These are phyloP conservation scores for Massospora cicadina DNA, from an alignment of 371 early-diverging fungal species.

Conservation along the genomic window DNA sequence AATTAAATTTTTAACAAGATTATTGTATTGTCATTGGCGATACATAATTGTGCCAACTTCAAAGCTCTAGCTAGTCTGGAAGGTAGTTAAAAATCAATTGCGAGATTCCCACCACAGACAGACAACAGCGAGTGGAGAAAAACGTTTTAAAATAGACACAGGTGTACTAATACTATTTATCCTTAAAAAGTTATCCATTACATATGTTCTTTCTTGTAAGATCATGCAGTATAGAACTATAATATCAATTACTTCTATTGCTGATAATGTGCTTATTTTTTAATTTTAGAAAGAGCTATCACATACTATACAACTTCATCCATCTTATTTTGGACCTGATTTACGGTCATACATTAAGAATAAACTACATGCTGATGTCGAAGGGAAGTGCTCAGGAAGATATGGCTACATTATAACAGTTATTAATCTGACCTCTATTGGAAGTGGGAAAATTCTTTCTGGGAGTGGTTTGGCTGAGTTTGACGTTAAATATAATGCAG, in stretches of 20 bases:
- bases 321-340: conserved; percentile 74
- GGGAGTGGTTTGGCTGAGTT: conserved; percentile 88
- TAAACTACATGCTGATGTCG: conserved; percentile 79
- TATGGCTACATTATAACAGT: conserved; percentile 89
- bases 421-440: conserved; percentile 46
- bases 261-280: not conserved
- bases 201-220: not conserved
- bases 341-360: conserved; percentile 57
- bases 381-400: conserved; percentile 85
- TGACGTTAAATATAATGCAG: conserved; percentile 83
- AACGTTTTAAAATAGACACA: too few species aligned
- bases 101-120: too few species aligned
- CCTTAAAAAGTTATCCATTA: too few species aligned
- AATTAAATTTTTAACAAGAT: too few species aligned
- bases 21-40: too few species aligned
- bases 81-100: too few species aligned
- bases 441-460: conserved; percentile 71
- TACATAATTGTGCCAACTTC: too few species aligned
- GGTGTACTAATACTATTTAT: too few species aligned
- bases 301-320: conserved; percentile 84
- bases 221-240: not conserved
- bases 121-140: too few species aligned
- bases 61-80: too few species aligned
- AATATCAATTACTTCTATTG: not conserved
- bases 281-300: conserved; percentile 31